phyloP scores from a whole-genome alignment of 768 basidiomycete genomes.

The Rhizopogon vinicolor region DNA sequence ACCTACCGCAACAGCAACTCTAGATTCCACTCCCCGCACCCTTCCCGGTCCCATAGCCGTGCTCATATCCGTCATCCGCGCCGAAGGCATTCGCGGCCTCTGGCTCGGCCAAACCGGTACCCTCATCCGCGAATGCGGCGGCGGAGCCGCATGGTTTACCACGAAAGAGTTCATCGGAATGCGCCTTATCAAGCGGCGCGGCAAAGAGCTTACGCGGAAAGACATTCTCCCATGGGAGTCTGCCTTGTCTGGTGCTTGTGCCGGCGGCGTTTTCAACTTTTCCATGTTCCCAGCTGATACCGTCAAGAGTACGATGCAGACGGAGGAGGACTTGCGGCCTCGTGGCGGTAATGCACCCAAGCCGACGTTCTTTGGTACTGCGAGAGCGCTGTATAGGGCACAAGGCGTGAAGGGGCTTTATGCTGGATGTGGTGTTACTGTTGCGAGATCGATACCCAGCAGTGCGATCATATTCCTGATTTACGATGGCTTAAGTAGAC shows the following conservation, averaged over 20 bases:
- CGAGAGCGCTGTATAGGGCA: slow-evolving; percentile 63
- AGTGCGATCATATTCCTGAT: slow-evolving; percentile 92
- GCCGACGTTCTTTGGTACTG: slow-evolving; percentile 52
- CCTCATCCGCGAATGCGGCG: slow-evolving; percentile 89
- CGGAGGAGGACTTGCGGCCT: slow-evolving; percentile 80
- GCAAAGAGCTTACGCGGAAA: slow-evolving; percentile 29
- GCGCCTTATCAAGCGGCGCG: slow-evolving; percentile 51
- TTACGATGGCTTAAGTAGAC: slow-evolving; percentile 69
- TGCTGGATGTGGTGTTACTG: slow-evolving; percentile 90
- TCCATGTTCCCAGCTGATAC: slow-evolving; percentile 95
- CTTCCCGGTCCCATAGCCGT: slow-evolving; percentile 77
- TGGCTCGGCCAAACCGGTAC: slow-evolving; percentile 97
- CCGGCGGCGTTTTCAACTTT: slow-evolving; percentile 82
- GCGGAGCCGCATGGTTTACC: slow-evolving; percentile 87
- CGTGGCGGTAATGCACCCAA: slow-evolving; percentile 26
- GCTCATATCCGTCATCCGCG: slow-evolving; percentile 55
- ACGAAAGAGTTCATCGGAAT: slow-evolving; percentile 77
- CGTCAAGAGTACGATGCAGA: slow-evolving; percentile 93
- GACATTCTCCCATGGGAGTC: slow-evolving; percentile 74
- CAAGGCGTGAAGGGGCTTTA: slow-evolving; percentile 85
- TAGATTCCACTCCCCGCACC: slow-evolving; percentile 4
- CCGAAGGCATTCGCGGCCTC: slow-evolving; percentile 76
- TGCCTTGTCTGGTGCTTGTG: slow-evolving; percentile 80
- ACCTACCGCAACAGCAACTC: slow-evolving; percentile 8
- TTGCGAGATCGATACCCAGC: slow-evolving; percentile 79